Percentiles rank a stretch among this genome's conserved stretches.
phyloP scores from a whole-genome alignment of 768 basidiomycete genomes.

The Agrocybe praecox region DNA sequence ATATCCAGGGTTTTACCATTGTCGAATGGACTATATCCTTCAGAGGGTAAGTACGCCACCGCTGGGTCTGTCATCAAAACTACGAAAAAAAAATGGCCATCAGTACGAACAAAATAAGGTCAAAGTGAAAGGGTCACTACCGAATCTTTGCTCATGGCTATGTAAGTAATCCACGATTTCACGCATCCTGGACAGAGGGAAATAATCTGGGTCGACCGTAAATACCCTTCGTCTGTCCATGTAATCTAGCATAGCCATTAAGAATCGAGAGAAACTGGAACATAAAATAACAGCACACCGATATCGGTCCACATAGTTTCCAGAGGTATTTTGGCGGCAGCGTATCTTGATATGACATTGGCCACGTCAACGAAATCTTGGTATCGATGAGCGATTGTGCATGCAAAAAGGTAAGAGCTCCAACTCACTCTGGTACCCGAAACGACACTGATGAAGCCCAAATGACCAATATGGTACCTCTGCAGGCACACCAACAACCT shows the following conservation, averaged over 20 bases:
- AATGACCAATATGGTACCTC: constrained; percentile 79
- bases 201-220: constrained; percentile 69
- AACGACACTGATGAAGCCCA: constrained; percentile 74
- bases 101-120: not conserved
- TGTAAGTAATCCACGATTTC: constrained; percentile 68
- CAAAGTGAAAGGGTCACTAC: constrained; percentile 34
- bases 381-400: not conserved
- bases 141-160: constrained; percentile 55
- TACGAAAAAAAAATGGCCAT: constrained; percentile 25
- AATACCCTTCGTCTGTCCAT: constrained; percentile 71
- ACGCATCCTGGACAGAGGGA: constrained; percentile 63
- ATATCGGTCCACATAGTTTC: constrained; percentile 86
- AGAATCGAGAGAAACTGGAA: not conserved
- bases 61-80: constrained; percentile 80
- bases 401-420: not conserved
- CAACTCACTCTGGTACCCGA: constrained; percentile 63
- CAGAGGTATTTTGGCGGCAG: constrained; percentile 61
- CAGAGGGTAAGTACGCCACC: constrained; percentile 50
- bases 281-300: constrained; percentile 32
- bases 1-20: constrained; percentile 55
- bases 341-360: constrained; percentile 62
- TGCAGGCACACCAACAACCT: constrained; percentile 65
- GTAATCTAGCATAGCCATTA: constrained; percentile 47
- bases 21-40: constrained; percentile 54
- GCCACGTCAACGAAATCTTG: constrained; percentile 66